Percentiles rank a stretch among this genome's conserved stretches.
Evolutionary conservation across 345 rosid species (phyloP).

Genomic region (Citrus cavaleriei): DNA sequence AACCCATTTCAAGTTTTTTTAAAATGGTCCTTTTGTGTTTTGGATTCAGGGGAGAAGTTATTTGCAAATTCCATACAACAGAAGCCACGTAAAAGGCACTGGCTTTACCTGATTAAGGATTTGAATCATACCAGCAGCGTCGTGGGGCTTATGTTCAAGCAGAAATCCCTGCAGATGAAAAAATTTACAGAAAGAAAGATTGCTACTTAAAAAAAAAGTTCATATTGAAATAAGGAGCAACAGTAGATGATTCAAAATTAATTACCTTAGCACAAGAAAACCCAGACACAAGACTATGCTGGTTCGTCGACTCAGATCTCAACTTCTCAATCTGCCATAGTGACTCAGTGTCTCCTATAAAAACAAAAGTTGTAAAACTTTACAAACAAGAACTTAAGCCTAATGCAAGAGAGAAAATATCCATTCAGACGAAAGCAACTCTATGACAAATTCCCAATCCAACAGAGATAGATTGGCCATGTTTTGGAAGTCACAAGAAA

Average conservation of each 20-base stretch:
- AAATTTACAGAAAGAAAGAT: not conserved
- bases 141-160: slow-evolving; percentile 64
- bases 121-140: slow-evolving; percentile 69
- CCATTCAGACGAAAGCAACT: not conserved
- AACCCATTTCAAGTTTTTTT: not conserved
- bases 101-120: slow-evolving; percentile 52
- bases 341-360: slow-evolving; percentile 61
- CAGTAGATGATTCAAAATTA: slow-evolving; percentile 3
- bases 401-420: not conserved
- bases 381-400: not conserved
- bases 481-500: not conserved
- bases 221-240: not conserved
- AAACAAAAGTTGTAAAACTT: not conserved
- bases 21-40: not conserved
- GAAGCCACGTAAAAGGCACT: not conserved
- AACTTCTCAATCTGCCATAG: slow-evolving; percentile 72
- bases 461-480: not conserved
- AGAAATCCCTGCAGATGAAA: slow-evolving; percentile 53
- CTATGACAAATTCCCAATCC: not conserved
- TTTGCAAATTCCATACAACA: not conserved
- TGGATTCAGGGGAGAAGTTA: not conserved
- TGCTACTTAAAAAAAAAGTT: not conserved
- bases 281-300: slow-evolving; percentile 53
- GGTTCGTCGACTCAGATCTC: slow-evolving; percentile 63
- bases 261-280: slow-evolving; percentile 82